Evolutionary conservation across 1,139 yeast species (phyloP), one percentile per base, ranked within the genome.

Genomic region (Saccharomyces hybrid): DNA sequence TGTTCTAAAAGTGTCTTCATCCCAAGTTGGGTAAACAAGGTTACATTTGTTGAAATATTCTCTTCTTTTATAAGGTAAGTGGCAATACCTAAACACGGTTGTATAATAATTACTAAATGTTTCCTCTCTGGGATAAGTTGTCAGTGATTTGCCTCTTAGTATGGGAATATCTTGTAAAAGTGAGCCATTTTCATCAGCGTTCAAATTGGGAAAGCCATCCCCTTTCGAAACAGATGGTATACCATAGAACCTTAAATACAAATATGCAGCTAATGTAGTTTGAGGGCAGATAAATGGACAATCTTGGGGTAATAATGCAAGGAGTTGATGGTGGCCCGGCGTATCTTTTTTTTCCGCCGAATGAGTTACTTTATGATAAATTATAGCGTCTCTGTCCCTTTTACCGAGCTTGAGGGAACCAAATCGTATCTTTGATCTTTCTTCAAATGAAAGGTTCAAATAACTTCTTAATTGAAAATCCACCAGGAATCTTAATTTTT

Each of bases 201-300:
- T 55, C 34, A 68, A 52, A 52, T 63, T 57, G 11, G 69, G 69
- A 53, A 66, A 68, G 9, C 70, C 70, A 46, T 65, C 69, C 19
- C 69, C 69, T 49, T 59, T 62, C 32, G 62, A 60, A 28, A 54
- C 49, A 19, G 61, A 55, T 23, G 56, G 54, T 3, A 62, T 60
- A 16, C 70, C 70, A 54, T 68, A 67, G 53, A 68, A 67, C 42
- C 70, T 57, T 32, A 67, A 54, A 50, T 57, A 65, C 19, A 67
- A 52, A 49, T 66, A 68, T n/a, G 65, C 58, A 2, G 70, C 70
- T 49, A 68, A 49, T 4, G 69, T 54, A 3, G 66, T 66, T 16
- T 63, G 52, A 4, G 70, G 70, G 49, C 72, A 68, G 19, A 60
- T 49, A 42, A 68, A 62, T 7, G 70, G 67, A 32, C 60, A 54